Conservation (phyloP, 768 basidiomycete species). For the Amanita brunnescens region DNA sequence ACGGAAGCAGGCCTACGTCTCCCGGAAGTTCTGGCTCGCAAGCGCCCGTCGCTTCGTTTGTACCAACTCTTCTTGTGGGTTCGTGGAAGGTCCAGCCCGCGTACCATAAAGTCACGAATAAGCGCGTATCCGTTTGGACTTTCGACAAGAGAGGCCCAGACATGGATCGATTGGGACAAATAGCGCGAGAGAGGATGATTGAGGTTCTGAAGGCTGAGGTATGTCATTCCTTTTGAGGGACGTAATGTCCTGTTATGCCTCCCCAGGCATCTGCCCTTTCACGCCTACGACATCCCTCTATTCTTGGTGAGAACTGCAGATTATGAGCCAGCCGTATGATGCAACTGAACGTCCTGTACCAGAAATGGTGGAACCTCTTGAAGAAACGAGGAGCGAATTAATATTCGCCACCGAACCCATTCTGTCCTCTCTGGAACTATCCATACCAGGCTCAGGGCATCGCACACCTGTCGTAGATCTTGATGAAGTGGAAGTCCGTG, state of each 20-base stretch:
- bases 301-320: slow-evolving; percentile 51
- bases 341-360: slow-evolving; percentile 5
- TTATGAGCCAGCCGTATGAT: slow-evolving; percentile 6
- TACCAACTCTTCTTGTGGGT: slow-evolving; percentile 62
- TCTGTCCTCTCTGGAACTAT: slow-evolving; percentile 69
- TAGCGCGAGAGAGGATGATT: slow-evolving; percentile 63
- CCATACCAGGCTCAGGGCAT: slow-evolving; percentile 58
- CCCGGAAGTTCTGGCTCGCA: slow-evolving; percentile 30
- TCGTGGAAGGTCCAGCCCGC: slow-evolving; percentile 87
- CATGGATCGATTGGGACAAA: slow-evolving; percentile 56
- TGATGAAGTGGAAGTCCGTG: slow-evolving; percentile 90
- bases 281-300: slow-evolving; percentile 84
- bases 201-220: slow-evolving; percentile 92
- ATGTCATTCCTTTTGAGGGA: slow-evolving; percentile 14
- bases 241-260: slow-evolving; percentile 1
- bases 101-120: slow-evolving; percentile 80
- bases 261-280: slow-evolving; percentile 74
- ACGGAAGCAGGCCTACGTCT: slow-evolving; percentile 39
- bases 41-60: slow-evolving; percentile 27
- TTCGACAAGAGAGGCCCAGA: slow-evolving; percentile 79
- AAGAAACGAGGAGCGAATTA: slow-evolving; percentile 84
- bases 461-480: slow-evolving; percentile 62
- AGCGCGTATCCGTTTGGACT: slow-evolving; percentile 88
- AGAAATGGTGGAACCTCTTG: slow-evolving; percentile 98
- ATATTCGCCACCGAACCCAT: slow-evolving; percentile 92